phyloP scores from a whole-genome alignment of 2,329 filamentous ascomycete genomes.

The Sclerotinia glacialis region DNA sequence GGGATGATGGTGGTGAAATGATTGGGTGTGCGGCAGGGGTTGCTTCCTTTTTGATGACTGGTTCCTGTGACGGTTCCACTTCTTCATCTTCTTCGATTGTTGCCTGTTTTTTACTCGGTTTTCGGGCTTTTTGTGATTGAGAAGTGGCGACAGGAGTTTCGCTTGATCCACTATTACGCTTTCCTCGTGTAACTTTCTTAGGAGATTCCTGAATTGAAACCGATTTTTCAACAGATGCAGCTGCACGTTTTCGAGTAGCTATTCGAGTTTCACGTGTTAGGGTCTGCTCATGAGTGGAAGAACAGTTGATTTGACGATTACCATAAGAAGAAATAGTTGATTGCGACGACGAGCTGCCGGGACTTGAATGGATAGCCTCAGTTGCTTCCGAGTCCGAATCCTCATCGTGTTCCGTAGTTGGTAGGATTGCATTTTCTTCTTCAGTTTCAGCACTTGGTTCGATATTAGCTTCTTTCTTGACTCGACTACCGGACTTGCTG shows the following conservation, averaged over 20 bases:
- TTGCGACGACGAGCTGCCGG: conserved; percentile 29
- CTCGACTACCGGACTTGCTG: conserved; percentile 23
- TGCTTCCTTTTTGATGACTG: conserved; percentile 19
- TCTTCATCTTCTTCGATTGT: conserved; percentile 11
- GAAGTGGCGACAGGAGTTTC: conserved; percentile 8
- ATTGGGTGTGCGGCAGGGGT: background rate
- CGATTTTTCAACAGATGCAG: conserved; percentile 6
- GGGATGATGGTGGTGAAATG: conserved; percentile 14
- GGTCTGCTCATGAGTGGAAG: conserved; percentile 25
- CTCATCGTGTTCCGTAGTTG: conserved; percentile 33
- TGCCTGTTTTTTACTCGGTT: conserved; percentile 14
- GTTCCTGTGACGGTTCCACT: conserved; percentile 1
- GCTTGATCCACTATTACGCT: conserved; percentile 23
- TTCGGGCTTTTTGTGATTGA: conserved; percentile 23
- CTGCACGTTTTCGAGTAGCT: conserved; percentile 9
- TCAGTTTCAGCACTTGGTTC: conserved; percentile 18
- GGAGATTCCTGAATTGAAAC: conserved; percentile 9
- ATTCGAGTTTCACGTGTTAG: conserved; percentile 22
- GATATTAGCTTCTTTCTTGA: conserved; percentile 25
- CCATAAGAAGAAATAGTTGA: conserved; percentile 25
- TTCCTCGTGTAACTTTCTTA: conserved; percentile 14
- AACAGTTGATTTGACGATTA: conserved; percentile 24
- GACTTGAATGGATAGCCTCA: conserved; percentile 28
- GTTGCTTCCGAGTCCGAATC: conserved; percentile 24
- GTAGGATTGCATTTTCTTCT: conserved; percentile 30